A percentile compares a stretch with the other conserved stretches of the same genome.
Evolutionary conservation across 2,329 filamentous ascomycete genomes (phyloP).

Genomic region (Monilinia laxa): DNA sequence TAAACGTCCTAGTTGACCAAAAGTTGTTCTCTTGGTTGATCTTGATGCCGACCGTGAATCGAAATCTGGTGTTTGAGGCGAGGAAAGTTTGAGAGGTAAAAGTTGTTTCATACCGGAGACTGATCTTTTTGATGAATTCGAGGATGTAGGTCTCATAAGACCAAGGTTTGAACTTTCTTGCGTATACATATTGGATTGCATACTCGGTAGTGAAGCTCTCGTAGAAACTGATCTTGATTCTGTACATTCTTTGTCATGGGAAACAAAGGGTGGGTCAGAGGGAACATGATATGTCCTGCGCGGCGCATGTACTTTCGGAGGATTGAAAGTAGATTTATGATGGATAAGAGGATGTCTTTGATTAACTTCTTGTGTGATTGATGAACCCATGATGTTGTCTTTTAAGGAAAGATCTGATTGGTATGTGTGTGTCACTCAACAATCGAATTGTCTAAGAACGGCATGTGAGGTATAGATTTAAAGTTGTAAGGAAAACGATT

Average conservation of each 20-base stretch:
- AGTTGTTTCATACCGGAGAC: conserved; percentile 37
- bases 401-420: conserved; percentile 7
- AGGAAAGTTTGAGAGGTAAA: conserved; percentile 32
- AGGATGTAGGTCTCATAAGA: conserved; percentile 18
- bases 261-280: conserved; percentile 18
- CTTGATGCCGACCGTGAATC: conserved; percentile 13
- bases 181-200: conserved; percentile 23
- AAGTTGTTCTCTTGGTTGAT: conserved; percentile 21
- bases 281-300: conserved; percentile 26
- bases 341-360: conserved; percentile 24
- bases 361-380: neutral
- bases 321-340: conserved; percentile 16
- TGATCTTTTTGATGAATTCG: conserved; percentile 25
- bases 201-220: conserved; percentile 22
- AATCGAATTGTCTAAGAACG: conserved; percentile 6
- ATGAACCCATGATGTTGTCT: conserved; percentile 21
- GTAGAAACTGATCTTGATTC: conserved; percentile 15
- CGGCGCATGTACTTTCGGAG: conserved; percentile 22
- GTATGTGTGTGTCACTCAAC: conserved; percentile 3
- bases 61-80: conserved; percentile 20
- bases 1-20: conserved; percentile 13
- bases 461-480: neutral
- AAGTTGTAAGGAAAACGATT: conserved; percentile 19
- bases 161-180: conserved; percentile 11
- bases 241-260: conserved; percentile 17